Conservation (phyloP, 441 rosid species). For the Erysimum pusillum region DNA sequence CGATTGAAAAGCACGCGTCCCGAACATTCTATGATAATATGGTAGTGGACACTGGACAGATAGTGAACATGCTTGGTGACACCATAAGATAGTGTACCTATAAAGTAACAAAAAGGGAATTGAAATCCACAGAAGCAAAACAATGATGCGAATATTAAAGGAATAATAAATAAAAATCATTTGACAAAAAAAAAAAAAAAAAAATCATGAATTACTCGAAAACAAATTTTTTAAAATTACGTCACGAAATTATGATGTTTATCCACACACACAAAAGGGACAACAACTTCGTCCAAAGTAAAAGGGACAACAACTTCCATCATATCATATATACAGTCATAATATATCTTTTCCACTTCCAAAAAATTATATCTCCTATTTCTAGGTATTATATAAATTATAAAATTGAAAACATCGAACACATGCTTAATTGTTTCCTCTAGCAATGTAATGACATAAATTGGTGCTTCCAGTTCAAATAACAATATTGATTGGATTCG, state of each 20-base stretch:
- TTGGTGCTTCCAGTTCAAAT: neutral
- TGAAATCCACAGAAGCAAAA: neutral
- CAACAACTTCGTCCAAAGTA: slow-evolving; percentile 2
- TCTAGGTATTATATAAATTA: neutral
- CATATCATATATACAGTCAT: slow-evolving; percentile 9
- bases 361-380: neutral
- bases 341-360: neutral
- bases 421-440: neutral
- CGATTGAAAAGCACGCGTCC: slow-evolving; percentile 19
- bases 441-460: neutral
- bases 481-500: too few relatives aligned
- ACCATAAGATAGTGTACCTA: slow-evolving; percentile 17
- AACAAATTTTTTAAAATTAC: neutral
- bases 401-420: neutral
- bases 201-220: neutral
- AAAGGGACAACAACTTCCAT: slow-evolving; percentile 30
- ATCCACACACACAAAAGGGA: slow-evolving; percentile 26
- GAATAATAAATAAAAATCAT: slow-evolving; percentile 21
- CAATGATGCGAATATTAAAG: slow-evolving; percentile 22
- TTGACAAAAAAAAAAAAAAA: too few relatives aligned
- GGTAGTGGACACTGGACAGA: slow-evolving; percentile 27
- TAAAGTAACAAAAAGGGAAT: slow-evolving; percentile 19
- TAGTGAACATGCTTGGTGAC: slow-evolving; percentile 27
- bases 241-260: slow-evolving; percentile 32
- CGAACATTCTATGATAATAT: slow-evolving; percentile 25